Evolutionary conservation across 176 grass and related monocot species (phyloP).

Genomic region (Oropetium thomaeum): DNA sequence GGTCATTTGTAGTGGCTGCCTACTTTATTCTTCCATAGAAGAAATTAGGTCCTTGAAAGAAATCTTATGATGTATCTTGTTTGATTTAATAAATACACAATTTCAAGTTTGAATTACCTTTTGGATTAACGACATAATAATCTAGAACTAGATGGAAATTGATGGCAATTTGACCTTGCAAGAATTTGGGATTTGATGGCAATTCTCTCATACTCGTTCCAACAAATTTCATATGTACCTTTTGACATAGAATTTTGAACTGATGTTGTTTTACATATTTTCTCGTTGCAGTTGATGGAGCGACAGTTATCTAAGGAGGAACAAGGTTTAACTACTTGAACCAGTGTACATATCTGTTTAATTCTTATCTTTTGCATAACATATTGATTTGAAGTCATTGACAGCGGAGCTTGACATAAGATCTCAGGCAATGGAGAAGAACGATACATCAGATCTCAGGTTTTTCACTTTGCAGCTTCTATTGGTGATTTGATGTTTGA

Average conservation of each 20-base stretch:
- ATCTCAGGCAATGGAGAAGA: constrained; percentile 72
- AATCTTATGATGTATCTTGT: not conserved
- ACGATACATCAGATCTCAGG: constrained; percentile 78
- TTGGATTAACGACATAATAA: not conserved
- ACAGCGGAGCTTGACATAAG: constrained; percentile 67
- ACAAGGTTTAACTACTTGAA: constrained; percentile 62
- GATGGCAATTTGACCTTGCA: not conserved
- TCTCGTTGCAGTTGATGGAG: constrained; percentile 66
- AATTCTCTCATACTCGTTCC: not conserved
- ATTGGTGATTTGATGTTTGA: constrained; percentile 22
- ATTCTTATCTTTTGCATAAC: constrained; percentile 20
- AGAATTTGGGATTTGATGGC: not conserved
- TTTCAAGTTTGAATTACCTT: not conserved
- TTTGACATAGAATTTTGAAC: constrained; percentile 9
- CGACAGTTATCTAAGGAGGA: constrained; percentile 79
- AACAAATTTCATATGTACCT: not conserved
- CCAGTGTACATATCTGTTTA: constrained; percentile 9
- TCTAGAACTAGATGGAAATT: not conserved
- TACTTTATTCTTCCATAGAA: not conserved
- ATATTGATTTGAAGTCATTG: constrained; percentile 28
- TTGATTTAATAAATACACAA: not conserved
- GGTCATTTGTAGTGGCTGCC: no score
- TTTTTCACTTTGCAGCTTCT: constrained; percentile 30
- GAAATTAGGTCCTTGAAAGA: not conserved
- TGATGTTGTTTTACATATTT: constrained; percentile 38